phyloP scores from a whole-genome alignment of 108 stramenopile genomes.

The Conticribra weissflogii region DNA sequence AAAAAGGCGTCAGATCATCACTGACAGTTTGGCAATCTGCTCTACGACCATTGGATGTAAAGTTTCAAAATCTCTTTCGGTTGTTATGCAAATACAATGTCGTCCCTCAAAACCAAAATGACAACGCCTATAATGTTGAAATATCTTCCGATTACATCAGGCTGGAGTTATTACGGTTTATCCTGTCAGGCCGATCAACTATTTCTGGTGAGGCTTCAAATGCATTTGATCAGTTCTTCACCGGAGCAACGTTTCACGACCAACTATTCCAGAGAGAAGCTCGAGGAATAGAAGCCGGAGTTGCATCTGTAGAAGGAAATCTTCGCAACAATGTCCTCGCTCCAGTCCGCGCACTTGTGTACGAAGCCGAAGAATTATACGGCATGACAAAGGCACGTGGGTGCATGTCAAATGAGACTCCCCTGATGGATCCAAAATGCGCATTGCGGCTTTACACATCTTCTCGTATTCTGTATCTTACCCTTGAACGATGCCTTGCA shows the following conservation, averaged over 20 bases:
- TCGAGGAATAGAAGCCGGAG: slow-evolving; percentile 51
- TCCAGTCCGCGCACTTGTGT: slow-evolving; percentile 62
- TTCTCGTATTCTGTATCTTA: slow-evolving; percentile 37
- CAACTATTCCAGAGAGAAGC: slow-evolving; percentile 69
- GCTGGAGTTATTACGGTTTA: slow-evolving; percentile 64
- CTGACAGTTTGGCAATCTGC: slow-evolving; percentile 61
- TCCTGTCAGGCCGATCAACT: slow-evolving; percentile 68
- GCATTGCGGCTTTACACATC: slow-evolving; percentile 32
- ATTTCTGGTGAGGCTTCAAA: slow-evolving; percentile 57
- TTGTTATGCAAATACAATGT: slow-evolving; percentile 73
- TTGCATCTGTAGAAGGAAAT: slow-evolving; percentile 69
- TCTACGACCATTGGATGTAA: slow-evolving; percentile 74
- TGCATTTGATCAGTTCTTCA: slow-evolving; percentile 89
- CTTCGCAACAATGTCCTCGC: slow-evolving; percentile 59
- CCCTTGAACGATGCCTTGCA: slow-evolving; percentile 53
- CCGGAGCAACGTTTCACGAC: slow-evolving; percentile 80
- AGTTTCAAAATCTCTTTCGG: slow-evolving; percentile 54
- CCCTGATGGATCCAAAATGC: slow-evolving; percentile 26
- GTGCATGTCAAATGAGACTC: not conserved
- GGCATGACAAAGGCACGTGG: slow-evolving; percentile 57
- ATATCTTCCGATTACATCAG: slow-evolving; percentile 27
- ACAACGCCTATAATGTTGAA: slow-evolving; percentile 20
- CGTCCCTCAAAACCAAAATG: slow-evolving; percentile 3
- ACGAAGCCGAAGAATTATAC: slow-evolving; percentile 61
- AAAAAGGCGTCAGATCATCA: slow-evolving; percentile 44